Conservation (phyloP, 176 grass and related monocot species). For the Oryza coarctata region DNA sequence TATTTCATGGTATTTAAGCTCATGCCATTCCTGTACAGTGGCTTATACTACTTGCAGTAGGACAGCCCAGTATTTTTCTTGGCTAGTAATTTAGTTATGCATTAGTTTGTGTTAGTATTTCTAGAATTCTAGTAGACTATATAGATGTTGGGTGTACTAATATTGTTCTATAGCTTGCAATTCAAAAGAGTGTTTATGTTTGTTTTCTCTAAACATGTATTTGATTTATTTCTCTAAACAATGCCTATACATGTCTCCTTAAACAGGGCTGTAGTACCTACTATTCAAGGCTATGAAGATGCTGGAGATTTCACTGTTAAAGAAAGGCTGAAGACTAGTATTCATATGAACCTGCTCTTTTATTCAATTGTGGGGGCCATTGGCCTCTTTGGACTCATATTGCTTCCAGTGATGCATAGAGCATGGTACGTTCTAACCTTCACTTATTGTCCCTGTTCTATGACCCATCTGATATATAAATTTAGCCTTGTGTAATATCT, state of each 20-base stretch:
- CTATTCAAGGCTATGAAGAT: constrained; percentile 98
- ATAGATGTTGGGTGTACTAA: background rate
- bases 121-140: background rate
- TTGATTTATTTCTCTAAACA: constrained; percentile 44
- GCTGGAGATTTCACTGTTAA: constrained; percentile 98
- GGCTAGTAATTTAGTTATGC: constrained; percentile 19
- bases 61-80: constrained; percentile 13
- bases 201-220: background rate
- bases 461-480: constrained; percentile 5
- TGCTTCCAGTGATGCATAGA: constrained; percentile 86
- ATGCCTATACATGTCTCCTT: constrained; percentile 36
- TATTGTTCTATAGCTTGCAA: constrained; percentile 28
- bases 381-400: constrained; percentile 88
- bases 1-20: constrained; percentile 18
- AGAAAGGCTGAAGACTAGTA: constrained; percentile 94
- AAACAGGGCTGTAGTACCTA: constrained; percentile 98
- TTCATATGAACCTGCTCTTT: constrained; percentile 92
- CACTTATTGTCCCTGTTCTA: constrained; percentile 30
- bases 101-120: constrained; percentile 19
- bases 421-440: constrained; percentile 62
- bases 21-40: constrained; percentile 4
- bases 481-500: background rate
- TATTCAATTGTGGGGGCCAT: constrained; percentile 95
- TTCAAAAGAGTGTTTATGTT: constrained; percentile 46
- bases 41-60: constrained; percentile 19